A percentile compares a stretch with the other conserved stretches of the same genome.
These are phyloP conservation scores for Eragrostis curvula DNA, from an alignment of 176 grass and related monocot genomes.

Conservation along the genomic window DNA sequence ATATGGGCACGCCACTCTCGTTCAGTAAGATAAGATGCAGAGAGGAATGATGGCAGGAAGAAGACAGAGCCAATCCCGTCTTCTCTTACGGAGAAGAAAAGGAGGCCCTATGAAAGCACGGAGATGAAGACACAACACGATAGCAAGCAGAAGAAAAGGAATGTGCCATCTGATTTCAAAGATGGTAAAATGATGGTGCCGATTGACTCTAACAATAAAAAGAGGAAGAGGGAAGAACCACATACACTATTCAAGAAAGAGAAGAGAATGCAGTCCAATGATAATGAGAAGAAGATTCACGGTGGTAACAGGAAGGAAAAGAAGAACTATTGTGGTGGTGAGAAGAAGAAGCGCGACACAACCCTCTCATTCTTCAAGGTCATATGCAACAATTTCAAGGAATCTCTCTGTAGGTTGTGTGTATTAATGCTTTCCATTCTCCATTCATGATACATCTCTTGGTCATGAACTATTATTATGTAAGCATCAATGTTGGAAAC, in stretches of 20 bases:
- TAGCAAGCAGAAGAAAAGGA: background rate
- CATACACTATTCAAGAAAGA: background rate
- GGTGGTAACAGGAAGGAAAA: background rate
- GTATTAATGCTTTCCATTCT: background rate
- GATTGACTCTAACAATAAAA: background rate
- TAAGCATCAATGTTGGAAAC: too few species aligned
- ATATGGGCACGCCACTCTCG: background rate
- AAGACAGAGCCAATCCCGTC: background rate
- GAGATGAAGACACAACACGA: background rate
- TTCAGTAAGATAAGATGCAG: conserved; percentile 1
- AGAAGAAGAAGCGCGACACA: conserved; percentile 5
- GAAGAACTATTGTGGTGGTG: background rate
- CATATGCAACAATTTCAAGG: conserved; percentile 38
- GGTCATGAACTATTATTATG: too few species aligned
- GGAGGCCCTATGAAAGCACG: background rate
- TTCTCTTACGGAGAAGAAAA: conserved; percentile 35
- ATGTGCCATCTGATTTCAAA: background rate
- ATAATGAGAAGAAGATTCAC: background rate
- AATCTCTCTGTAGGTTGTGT: conserved; percentile 57
- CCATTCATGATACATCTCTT: background rate
- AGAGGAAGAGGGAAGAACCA: conserved; percentile 20
- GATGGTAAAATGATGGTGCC: background rate
- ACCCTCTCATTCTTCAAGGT: conserved; percentile 52
- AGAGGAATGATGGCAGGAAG: conserved; percentile 12
- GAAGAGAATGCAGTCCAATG: background rate